phyloP scores from a whole-genome alignment of 2,329 filamentous ascomycete genomes.

The Colletotrichum theobromicola region DNA sequence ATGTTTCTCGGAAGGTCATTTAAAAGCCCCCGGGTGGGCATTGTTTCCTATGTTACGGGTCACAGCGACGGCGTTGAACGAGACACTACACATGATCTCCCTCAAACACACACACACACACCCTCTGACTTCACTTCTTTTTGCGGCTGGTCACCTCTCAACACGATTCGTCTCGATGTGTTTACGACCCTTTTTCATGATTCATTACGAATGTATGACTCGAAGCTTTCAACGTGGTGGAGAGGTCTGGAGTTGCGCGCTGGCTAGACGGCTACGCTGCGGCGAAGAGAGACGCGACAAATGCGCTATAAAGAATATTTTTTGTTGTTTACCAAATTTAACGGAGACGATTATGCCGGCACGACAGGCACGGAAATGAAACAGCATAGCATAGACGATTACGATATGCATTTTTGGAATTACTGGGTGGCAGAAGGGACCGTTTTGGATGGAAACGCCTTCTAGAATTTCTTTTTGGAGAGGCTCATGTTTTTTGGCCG shows the following conservation, averaged over 20 bases:
- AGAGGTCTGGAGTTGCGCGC: conserved; percentile 17
- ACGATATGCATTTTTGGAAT: conserved; percentile 17
- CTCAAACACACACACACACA: background rate
- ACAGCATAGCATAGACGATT: conserved; percentile 22
- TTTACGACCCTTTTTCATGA: conserved; percentile 25
- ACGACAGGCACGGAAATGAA: conserved; percentile 23
- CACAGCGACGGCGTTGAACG: conserved; percentile 26
- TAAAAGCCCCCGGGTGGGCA: conserved; percentile 11
- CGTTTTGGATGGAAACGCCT: background rate
- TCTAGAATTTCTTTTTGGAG: background rate
- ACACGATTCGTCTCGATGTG: conserved; percentile 23
- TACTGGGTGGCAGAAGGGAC: background rate
- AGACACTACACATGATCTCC: conserved; percentile 16
- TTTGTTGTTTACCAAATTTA: background rate
- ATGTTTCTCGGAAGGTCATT: conserved; percentile 10
- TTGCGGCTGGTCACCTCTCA: conserved; percentile 23
- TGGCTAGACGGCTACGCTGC: conserved; percentile 5
- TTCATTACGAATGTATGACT: conserved; percentile 27
- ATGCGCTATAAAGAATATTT: conserved; percentile 10
- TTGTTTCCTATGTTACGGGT: conserved; percentile 22
- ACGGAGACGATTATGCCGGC: conserved; percentile 21
- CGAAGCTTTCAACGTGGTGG: conserved; percentile 5
- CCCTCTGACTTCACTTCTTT: conserved; percentile 16
- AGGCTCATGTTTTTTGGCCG: conserved; percentile 9
- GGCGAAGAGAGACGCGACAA: conserved; percentile 16